These are phyloP conservation scores for Sordariomycetes sp. DNA, from an alignment of 2,329 filamentous ascomycete genomes.

Conservation along the genomic window DNA sequence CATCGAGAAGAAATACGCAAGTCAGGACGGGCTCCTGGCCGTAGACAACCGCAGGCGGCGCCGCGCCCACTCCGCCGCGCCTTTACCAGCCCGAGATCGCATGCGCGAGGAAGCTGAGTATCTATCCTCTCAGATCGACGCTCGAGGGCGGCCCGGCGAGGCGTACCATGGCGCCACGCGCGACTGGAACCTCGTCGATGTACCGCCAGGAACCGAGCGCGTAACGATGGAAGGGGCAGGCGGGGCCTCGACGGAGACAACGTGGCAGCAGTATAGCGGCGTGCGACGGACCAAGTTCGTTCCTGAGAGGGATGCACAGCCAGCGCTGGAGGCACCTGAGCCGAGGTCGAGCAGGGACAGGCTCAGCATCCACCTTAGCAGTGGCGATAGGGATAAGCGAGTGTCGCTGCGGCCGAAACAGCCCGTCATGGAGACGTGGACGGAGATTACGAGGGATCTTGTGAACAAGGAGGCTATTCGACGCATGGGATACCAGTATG, in stretches of 20 bases:
- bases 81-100: constrained; percentile 15
- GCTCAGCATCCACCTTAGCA: constrained; percentile 35
- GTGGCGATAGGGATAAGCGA: constrained; percentile 32
- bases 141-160: constrained; percentile 59
- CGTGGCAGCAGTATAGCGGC: constrained; percentile 71
- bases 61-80: constrained; percentile 40
- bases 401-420: constrained; percentile 22
- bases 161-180: constrained; percentile 63
- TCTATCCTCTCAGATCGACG: constrained; percentile 42
- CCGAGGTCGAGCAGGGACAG: constrained; percentile 20
- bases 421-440: constrained; percentile 69
- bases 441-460: constrained; percentile 90
- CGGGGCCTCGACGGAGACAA: constrained; percentile 64
- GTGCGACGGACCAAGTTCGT: constrained; percentile 65
- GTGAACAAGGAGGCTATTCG: constrained; percentile 82
- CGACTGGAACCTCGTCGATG: constrained; percentile 74
- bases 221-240: constrained; percentile 75
- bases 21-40: constrained; percentile 37
- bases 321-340: constrained; percentile 2
- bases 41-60: constrained; percentile 33
- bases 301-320: constrained; percentile 45
- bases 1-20: constrained; percentile 8
- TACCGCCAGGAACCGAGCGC: constrained; percentile 72
- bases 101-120: constrained; percentile 54
- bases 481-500: constrained; percentile 72